Evolutionary conservation across 441 rosid species (phyloP).

Genomic region (Flueggea neowawraea): DNA sequence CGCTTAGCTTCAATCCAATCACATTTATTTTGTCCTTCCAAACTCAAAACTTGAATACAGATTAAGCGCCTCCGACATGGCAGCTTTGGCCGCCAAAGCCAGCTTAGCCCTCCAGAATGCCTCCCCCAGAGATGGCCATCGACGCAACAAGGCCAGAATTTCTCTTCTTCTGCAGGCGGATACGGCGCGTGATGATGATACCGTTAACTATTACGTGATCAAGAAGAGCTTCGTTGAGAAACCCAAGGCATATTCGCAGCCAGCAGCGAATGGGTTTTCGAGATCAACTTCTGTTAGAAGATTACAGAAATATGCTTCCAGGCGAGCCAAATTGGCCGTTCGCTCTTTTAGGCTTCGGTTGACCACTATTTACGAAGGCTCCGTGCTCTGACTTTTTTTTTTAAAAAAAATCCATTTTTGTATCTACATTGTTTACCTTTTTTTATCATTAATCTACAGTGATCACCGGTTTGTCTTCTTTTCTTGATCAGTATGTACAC

Average conservation of each 20-base stretch:
- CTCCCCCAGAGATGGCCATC: constrained; percentile 16
- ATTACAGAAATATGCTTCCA: constrained; percentile 43
- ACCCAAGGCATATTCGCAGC: constrained; percentile 2
- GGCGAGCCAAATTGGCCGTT: constrained; percentile 52
- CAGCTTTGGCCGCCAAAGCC: constrained; percentile 73
- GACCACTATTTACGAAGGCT: constrained; percentile 61
- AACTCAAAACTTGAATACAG: constrained; percentile 42
- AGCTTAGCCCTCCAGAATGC: constrained; percentile 49
- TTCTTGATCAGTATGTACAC: too few species aligned
- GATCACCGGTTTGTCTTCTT: too few species aligned
- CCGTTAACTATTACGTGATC: background rate
- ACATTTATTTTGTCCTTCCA: constrained; percentile 62
- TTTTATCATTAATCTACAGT: too few species aligned
- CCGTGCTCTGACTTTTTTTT: constrained; percentile 28
- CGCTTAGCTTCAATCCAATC: constrained; percentile 42
- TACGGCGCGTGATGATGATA: background rate
- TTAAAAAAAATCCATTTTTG: too few species aligned
- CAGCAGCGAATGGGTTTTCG: constrained; percentile 12
- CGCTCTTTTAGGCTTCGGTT: constrained; percentile 58
- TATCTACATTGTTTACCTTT: too few species aligned
- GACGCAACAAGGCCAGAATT: constrained; percentile 38
- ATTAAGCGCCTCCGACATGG: constrained; percentile 67
- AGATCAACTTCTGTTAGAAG: constrained; percentile 50
- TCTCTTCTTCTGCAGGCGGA: constrained; percentile 35
- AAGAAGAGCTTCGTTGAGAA: constrained; percentile 2